Evolutionary conservation across 805 yeast genomes (phyloP), one percentile per base, ranked within the genome.

Genomic region (Citeromyces matritensis): DNA sequence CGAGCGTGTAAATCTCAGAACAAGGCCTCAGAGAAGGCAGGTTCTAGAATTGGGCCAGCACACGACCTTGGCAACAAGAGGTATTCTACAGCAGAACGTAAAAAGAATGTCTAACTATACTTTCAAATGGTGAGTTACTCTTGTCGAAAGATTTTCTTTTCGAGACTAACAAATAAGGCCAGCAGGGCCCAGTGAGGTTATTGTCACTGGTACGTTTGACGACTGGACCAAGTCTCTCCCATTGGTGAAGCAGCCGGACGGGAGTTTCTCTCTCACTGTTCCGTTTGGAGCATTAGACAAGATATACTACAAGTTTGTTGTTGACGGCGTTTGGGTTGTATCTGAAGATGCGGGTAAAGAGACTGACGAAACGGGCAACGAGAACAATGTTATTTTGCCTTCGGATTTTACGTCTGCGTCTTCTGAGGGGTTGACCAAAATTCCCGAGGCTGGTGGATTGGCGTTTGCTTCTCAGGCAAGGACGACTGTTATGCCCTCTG

Each of bases 131-230:
- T 46, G 39, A 29, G 51, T 33, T 14, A 15, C 11, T 19, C 15
- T 27, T 9, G 15, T 14, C 27, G 19, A 23, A 19, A 24, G 11
- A 24, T 13, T 21, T 4, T 13, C 15, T 13, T 5, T 13, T 15
- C 10, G 17, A 10, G 19, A 27, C 30, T 27, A 27, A 27, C 31
- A 13, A 13, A 14, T 21, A 10, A 52, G 57, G 56, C 55, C 55
- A 9, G 32, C 53, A 9, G 58, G 57, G 24, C 55, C 62, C 5
- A 15, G 31, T 10, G 37, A 43, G 23, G 76, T 73, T 33, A 53
- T 69, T 36, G 73, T 73, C 38, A 71, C 79, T 23, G 80, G 80
- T 30, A 55, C 67, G 26, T 70, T 69, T 46, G 76, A 69, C 44
- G 49, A 68, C 41, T 73, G 80, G 80, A 40, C 63, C 26, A 57